phyloP scores from a whole-genome alignment of 73 alveolate species.

The Paraurostyla sp. region DNA sequence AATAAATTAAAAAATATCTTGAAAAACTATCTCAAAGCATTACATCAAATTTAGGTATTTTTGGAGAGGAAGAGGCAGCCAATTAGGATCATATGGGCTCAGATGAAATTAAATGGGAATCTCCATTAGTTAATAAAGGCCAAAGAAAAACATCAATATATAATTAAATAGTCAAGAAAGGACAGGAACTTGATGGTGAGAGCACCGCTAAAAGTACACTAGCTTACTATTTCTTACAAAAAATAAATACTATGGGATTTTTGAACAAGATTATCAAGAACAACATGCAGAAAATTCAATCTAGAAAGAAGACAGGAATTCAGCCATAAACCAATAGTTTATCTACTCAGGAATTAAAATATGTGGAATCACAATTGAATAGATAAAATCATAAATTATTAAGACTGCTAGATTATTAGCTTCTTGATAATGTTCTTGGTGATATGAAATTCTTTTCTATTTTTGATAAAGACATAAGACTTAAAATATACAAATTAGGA shows the following conservation, averaged over 20 bases:
- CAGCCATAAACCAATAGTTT: neutral
- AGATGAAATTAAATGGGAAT: constrained; percentile 4
- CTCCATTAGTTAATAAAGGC: neutral
- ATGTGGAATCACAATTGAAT: neutral
- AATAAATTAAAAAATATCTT: neutral
- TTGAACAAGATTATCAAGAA: constrained; percentile 26
- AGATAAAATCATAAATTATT: neutral
- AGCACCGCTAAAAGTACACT: constrained; percentile 49
- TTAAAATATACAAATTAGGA: constrained; percentile 24
- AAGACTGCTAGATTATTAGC: constrained; percentile 12
- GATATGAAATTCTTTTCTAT: constrained; percentile 47
- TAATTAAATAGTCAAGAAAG: neutral
- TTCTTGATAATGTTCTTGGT: constrained; percentile 28
- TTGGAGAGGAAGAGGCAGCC: neutral
- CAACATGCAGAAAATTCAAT: neutral
- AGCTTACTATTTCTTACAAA: constrained; percentile 34
- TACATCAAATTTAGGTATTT: constrained; percentile 15
- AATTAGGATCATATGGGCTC: neutral
- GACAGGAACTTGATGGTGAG: constrained; percentile 40
- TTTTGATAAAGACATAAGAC: constrained; percentile 41
- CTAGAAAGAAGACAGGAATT: neutral
- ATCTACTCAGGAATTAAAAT: neutral
- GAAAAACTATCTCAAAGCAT: constrained; percentile 36
- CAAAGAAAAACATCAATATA: neutral
- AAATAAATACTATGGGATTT: constrained; percentile 52